Conservation (phyloP, 305 asterid genomes). For the Fraxinus baroniana region DNA sequence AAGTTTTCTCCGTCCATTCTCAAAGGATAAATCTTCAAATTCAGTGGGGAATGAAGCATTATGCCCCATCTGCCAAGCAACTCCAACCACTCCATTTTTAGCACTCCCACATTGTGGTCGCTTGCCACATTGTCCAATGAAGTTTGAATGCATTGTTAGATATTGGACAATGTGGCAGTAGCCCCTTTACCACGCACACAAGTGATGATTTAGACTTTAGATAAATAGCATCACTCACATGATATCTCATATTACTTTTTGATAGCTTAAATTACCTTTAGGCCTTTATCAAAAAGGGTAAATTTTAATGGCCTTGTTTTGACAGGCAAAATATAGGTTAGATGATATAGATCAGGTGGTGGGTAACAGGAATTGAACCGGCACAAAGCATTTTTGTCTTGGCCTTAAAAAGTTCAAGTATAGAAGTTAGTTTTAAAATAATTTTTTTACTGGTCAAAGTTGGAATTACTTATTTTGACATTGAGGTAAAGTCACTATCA, state of each 20-base stretch:
- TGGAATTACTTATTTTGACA: neutral
- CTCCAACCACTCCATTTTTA: constrained; percentile 81
- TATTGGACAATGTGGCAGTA: too few relatives aligned
- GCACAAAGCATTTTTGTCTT: neutral
- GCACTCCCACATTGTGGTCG: constrained; percentile 65
- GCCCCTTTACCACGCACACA: too few relatives aligned
- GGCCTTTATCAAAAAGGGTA: neutral
- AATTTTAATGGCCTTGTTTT: neutral
- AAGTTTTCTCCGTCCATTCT: constrained; percentile 67
- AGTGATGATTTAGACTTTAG: too few relatives aligned
- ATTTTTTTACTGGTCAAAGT: neutral
- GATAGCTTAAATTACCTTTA: neutral
- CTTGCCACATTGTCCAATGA: too few relatives aligned
- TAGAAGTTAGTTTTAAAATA: neutral
- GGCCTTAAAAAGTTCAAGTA: neutral
- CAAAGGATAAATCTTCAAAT: constrained; percentile 61
- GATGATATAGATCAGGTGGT: neutral
- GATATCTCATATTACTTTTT: neutral
- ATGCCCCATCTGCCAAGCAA: constrained; percentile 51
- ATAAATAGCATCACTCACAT: too few relatives aligned
- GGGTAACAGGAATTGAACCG: neutral
- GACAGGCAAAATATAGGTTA: neutral
- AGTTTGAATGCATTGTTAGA: too few relatives aligned
- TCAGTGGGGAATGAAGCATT: constrained; percentile 37
- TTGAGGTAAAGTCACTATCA: neutral